phyloP scores from a whole-genome alignment of 2,329 filamentous ascomycete species.

The Microascus cirrosus region DNA sequence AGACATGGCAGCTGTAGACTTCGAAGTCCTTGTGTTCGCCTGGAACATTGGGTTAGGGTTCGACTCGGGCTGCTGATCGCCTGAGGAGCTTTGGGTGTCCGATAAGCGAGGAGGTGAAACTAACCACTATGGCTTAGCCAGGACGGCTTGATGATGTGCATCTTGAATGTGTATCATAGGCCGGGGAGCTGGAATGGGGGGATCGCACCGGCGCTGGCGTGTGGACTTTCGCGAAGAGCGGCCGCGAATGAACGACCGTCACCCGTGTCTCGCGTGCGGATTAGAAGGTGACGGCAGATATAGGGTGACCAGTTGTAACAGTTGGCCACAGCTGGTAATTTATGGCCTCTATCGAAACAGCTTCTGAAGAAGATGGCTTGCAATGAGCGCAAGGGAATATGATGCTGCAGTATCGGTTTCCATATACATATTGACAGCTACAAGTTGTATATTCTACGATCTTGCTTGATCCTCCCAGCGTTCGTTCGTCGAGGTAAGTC shows the following conservation, averaged over 20 bases:
- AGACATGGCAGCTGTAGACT: conserved; percentile 96
- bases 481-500: neutral
- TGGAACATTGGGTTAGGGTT: neutral
- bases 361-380: too few species aligned
- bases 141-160: conserved; percentile 87
- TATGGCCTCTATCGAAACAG: too few species aligned
- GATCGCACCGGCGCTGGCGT: neutral
- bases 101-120: conserved; percentile 10
- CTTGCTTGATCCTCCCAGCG: neutral
- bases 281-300: neutral
- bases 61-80: conserved; percentile 26
- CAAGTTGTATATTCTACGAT: too few species aligned
- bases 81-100: conserved; percentile 1
- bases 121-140: conserved; percentile 83
- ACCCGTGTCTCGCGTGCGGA: neutral
- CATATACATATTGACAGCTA: too few species aligned
- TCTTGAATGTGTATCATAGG: conserved; percentile 20
- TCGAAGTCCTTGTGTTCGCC: conserved; percentile 96
- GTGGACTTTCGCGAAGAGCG: neutral
- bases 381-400: too few species aligned
- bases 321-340: neutral
- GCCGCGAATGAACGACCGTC: neutral
- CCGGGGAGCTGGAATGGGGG: neutral
- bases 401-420: too few species aligned
- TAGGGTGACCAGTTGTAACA: neutral